phyloP scores from a whole-genome alignment of 2,329 filamentous ascomycete genomes.

The Trichoderma asperellum region DNA sequence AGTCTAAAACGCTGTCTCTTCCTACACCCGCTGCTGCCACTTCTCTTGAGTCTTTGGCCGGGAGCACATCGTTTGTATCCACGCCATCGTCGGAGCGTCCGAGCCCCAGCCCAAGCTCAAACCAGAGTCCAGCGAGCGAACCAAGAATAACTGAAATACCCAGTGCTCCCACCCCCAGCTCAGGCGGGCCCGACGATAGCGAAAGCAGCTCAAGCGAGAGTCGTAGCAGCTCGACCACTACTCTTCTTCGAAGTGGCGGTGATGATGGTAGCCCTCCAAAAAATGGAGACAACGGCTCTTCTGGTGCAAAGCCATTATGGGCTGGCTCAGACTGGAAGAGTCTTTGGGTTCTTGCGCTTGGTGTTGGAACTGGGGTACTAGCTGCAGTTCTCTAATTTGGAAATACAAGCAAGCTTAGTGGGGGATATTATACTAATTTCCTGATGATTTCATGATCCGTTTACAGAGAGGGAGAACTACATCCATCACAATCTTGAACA shows the following conservation, averaged over 20 bases:
- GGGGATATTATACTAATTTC: not conserved
- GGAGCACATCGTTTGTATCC: slow-evolving; percentile 30
- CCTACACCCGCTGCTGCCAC: slow-evolving; percentile 34
- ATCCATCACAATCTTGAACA: not conserved
- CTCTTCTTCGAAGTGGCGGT: not conserved
- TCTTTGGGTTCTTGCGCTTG: slow-evolving; percentile 8
- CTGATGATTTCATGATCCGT: not conserved
- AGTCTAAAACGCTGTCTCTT: slow-evolving; percentile 32
- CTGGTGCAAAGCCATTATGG: slow-evolving; percentile 17
- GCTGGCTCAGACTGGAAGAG: slow-evolving; percentile 10
- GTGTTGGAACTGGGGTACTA: slow-evolving; percentile 17
- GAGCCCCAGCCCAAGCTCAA: not conserved
- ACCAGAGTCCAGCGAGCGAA: not conserved
- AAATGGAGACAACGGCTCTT: slow-evolving; percentile 2
- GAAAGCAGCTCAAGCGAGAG: not conserved
- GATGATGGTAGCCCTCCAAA: not conserved
- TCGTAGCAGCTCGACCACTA: not conserved
- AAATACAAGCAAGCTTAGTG: not conserved
- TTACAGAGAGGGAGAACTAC: not conserved
- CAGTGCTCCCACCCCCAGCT: not conserved
- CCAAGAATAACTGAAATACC: not conserved
- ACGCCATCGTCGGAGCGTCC: not conserved
- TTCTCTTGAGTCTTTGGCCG: slow-evolving; percentile 33
- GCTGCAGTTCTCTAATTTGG: slow-evolving; percentile 14
- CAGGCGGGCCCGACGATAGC: not conserved